Evolutionary conservation across 805 yeast species (phyloP).

Genomic region (Lipomyces kockii): DNA sequence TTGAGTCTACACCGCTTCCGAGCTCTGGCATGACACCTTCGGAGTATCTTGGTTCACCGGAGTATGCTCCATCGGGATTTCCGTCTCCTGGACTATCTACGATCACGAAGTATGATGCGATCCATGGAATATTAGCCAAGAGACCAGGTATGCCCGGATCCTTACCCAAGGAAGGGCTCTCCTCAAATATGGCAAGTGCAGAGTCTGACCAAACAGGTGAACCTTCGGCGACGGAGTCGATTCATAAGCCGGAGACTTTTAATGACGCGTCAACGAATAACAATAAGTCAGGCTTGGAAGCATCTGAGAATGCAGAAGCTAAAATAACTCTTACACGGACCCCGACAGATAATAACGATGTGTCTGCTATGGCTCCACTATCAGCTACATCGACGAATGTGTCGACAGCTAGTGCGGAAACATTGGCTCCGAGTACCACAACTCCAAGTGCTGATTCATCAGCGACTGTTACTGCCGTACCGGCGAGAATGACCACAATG

Average conservation of each 20-base stretch:
- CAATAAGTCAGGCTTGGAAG: not conserved
- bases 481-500: conserved; percentile 5
- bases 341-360: not conserved
- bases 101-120: conserved; percentile 3
- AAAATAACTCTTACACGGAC: not conserved
- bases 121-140: not conserved
- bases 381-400: not conserved
- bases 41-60: conserved; percentile 11
- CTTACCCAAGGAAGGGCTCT: not conserved
- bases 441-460: conserved; percentile 8
- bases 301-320: not conserved
- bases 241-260: not conserved
- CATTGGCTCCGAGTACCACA: not conserved
- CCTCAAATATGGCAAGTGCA: not conserved
- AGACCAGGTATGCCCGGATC: not conserved
- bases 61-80: conserved; percentile 19
- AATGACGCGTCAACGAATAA: not conserved
- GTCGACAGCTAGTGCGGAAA: not conserved
- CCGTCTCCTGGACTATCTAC: conserved; percentile 34
- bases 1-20: not conserved
- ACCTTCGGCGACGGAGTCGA: not conserved
- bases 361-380: conserved; percentile 4
- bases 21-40: conserved; percentile 1
- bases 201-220: not conserved
- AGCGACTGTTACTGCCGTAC: not conserved